phyloP scores from a whole-genome alignment of 768 basidiomycete genomes.

The Piloderma croceum region DNA sequence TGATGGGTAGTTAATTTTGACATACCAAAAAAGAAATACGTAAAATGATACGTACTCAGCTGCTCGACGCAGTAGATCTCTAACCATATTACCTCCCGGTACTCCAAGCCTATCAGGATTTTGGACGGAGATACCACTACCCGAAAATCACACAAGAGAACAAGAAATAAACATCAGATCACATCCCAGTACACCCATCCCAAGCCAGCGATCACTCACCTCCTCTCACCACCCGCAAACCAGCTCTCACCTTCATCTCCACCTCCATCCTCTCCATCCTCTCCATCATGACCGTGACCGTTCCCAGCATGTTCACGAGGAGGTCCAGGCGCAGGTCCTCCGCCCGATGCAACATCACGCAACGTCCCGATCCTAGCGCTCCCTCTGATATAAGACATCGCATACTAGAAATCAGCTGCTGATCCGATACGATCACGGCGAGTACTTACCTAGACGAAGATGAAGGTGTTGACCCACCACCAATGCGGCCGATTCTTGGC shows the following conservation, averaged over 20 bases:
- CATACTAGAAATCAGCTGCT: not conserved
- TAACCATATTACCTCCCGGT: conserved; percentile 57
- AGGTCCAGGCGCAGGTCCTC: conserved; percentile 9
- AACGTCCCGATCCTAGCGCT: conserved; percentile 32
- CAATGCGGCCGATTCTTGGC: conserved; percentile 48
- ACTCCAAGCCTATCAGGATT: conserved; percentile 58
- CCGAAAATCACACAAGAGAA: no score
- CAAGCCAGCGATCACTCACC: conserved; percentile 45
- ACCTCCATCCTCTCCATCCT: no score
- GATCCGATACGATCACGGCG: conserved; percentile 4
- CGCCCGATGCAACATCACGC: conserved; percentile 23
- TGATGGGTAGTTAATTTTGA: conserved; percentile 8
- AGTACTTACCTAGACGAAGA: conserved; percentile 6
- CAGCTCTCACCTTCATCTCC: conserved; percentile 57
- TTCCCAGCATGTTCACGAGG: conserved; percentile 18
- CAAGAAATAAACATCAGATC: conserved; percentile 2
- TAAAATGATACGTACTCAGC: conserved; percentile 71
- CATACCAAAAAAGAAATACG: conserved; percentile 1
- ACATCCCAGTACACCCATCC: not conserved
- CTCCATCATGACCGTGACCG: conserved; percentile 45
- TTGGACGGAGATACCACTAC: conserved; percentile 82
- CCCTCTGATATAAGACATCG: conserved; percentile 17
- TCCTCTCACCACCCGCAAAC: conserved; percentile 94
- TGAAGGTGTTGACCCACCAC: conserved; percentile 38
- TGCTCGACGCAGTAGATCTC: conserved; percentile 74